Conservation (phyloP, 2,329 filamentous ascomycete species). For the Exutisphaerella laricina region DNA sequence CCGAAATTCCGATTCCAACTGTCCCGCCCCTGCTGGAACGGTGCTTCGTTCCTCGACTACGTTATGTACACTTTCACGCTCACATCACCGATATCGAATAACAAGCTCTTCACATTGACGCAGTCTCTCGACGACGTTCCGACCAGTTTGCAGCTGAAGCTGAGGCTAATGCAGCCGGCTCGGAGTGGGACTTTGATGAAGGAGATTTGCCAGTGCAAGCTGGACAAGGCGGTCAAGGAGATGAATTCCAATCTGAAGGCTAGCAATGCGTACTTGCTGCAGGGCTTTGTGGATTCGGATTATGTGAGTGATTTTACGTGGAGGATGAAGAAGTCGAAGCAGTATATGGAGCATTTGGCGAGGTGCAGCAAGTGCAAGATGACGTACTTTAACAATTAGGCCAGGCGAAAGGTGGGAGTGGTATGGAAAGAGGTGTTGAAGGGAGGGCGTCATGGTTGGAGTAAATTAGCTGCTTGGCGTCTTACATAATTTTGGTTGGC, state of each 20-base stretch:
- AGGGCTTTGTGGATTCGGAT: slow-evolving; percentile 8
- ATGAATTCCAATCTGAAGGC: background rate
- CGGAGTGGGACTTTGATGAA: too few species aligned
- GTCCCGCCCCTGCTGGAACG: slow-evolving; percentile 12
- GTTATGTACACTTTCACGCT: slow-evolving; percentile 20
- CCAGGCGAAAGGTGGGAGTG: too few species aligned
- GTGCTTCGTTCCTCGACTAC: slow-evolving; percentile 9
- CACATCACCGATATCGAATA: background rate
- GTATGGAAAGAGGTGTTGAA: too few species aligned
- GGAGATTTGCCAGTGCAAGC: slow-evolving; percentile 11
- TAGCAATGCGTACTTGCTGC: slow-evolving; percentile 3
- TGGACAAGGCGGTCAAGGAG: slow-evolving; percentile 2
- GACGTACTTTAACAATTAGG: background rate
- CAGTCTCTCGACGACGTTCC: background rate
- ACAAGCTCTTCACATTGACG: background rate
- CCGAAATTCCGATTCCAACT: slow-evolving; percentile 16
- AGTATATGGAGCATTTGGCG: slow-evolving; percentile 7
- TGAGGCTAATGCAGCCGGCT: too few species aligned
- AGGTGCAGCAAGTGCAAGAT: slow-evolving; percentile 10
- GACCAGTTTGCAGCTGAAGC: too few species aligned
- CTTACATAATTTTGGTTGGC: too few species aligned
- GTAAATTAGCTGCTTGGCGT: too few species aligned
- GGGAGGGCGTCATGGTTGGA: too few species aligned
- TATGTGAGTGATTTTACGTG: slow-evolving; percentile 15
- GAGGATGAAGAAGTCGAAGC: slow-evolving; percentile 15